phyloP scores from a whole-genome alignment of 2,329 filamentous ascomycete species.

The Rhynchosporium graminicola region DNA sequence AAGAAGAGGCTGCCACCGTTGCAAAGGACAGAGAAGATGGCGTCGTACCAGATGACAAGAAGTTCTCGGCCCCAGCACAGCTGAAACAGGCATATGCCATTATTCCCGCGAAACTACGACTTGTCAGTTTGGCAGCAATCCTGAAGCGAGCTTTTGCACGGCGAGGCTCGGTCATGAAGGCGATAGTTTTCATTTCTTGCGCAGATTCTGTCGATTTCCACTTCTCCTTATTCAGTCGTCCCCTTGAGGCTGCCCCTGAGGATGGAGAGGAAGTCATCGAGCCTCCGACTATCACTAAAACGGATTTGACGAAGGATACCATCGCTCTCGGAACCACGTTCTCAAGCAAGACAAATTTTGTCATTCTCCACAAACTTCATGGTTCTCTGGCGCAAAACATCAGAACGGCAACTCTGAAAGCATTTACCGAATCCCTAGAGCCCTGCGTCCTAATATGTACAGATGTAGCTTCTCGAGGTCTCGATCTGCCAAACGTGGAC shows the following conservation, averaged over 20 bases:
- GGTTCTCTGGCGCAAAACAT: conserved; percentile 87
- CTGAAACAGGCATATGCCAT: conserved; percentile 90
- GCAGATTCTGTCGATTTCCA: conserved; percentile 97
- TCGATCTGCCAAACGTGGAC: conserved; percentile 94
- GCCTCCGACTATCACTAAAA: conserved; percentile 38
- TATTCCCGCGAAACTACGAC: conserved; percentile 82
- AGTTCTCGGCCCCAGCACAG: conserved; percentile 84
- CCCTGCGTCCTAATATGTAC: conserved; percentile 88
- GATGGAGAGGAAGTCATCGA: conserved; percentile 38
- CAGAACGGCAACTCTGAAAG: conserved; percentile 80
- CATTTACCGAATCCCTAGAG: conserved; percentile 72
- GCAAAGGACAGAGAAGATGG: conserved; percentile 52
- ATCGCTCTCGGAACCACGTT: conserved; percentile 71
- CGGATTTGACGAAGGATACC: conserved; percentile 54
- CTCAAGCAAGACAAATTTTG: conserved; percentile 72
- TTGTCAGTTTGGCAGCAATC: conserved; percentile 83
- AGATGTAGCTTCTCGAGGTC: conserved; percentile 91
- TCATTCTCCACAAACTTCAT: conserved; percentile 85
- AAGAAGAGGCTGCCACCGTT: conserved; percentile 52
- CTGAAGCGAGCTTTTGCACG: conserved; percentile 86
- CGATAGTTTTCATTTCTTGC: conserved; percentile 94
- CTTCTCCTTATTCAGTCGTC: conserved; percentile 71
- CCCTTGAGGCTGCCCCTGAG: conserved; percentile 35
- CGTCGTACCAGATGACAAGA: conserved; percentile 48
- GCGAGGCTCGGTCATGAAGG: conserved; percentile 92